Conservation (phyloP, 768 basidiomycete genomes). For the Lactarius hatsudake region DNA sequence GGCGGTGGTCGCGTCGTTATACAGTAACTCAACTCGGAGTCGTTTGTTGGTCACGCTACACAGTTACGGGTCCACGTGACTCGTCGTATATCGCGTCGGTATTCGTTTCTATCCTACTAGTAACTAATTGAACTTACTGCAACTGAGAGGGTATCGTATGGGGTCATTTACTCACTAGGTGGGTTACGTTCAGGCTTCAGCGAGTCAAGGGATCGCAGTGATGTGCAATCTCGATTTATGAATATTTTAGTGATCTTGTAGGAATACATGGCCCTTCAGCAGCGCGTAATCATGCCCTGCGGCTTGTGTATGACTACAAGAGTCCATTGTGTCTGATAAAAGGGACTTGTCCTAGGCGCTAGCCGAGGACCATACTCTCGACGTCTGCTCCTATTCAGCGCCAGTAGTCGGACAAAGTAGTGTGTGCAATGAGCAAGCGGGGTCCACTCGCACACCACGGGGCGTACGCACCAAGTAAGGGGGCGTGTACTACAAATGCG, state of each 20-base stretch:
- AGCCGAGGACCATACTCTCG: not conserved
- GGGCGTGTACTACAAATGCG: slow-evolving; percentile 4
- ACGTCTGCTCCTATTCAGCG: not conserved
- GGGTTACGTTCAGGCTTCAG: not conserved
- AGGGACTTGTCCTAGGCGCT: not conserved
- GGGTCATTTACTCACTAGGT: not conserved
- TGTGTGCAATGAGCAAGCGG: not conserved
- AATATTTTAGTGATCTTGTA: not conserved
- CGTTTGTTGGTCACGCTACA: too few relatives aligned
- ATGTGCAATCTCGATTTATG: not conserved
- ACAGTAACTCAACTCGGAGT: too few relatives aligned
- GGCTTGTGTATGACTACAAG: not conserved
- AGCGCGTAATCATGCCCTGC: not conserved
- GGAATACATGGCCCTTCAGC: not conserved
- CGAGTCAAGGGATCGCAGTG: not conserved
- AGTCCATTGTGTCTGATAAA: not conserved
- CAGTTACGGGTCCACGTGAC: too few relatives aligned
- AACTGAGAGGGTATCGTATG: too few relatives aligned
- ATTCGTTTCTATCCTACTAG: too few relatives aligned
- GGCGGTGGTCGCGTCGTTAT: too few relatives aligned
- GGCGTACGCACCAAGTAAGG: slow-evolving; percentile 12
- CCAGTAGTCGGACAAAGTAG: not conserved
- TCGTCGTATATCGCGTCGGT: too few relatives aligned
- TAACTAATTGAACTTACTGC: too few relatives aligned
- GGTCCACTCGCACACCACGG: slow-evolving; percentile 3